phyloP scores from a whole-genome alignment of 306 rosid species.

The Cyamopsis tetragonoloba region DNA sequence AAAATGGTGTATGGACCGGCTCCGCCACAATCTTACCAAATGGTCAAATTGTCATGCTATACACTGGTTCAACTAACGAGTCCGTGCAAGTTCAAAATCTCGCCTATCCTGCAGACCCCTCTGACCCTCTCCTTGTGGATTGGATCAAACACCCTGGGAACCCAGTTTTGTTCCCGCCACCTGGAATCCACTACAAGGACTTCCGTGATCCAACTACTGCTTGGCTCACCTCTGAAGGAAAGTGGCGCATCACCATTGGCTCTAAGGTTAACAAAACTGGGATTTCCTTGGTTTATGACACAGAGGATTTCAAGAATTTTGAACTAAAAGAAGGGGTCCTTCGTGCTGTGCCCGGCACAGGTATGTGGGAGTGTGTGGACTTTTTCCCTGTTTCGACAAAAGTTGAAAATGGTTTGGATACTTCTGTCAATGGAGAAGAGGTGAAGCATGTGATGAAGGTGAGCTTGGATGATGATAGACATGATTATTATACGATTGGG shows the following conservation, averaged over 20 bases:
- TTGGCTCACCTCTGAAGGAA: constrained; percentile 68
- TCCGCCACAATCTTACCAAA: constrained; percentile 80
- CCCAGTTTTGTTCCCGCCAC: constrained; percentile 84
- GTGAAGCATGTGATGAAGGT: constrained; percentile 86
- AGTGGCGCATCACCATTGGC: constrained; percentile 77
- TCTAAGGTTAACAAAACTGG: constrained; percentile 74
- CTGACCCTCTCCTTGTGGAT: constrained; percentile 70
- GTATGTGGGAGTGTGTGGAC: constrained; percentile 98
- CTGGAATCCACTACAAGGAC: constrained; percentile 52
- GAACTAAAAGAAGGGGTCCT: constrained; percentile 52
- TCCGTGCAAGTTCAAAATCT: constrained; percentile 83
- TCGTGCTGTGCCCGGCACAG: constrained; percentile 64
- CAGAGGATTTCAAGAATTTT: constrained; percentile 61
- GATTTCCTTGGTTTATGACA: constrained; percentile 68
- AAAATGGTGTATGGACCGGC: constrained; percentile 84
- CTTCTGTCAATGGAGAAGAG: constrained; percentile 50
- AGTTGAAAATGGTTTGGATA: constrained; percentile 49
- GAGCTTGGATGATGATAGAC: constrained; percentile 71
- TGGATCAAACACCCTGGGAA: constrained; percentile 76
- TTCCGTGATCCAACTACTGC: constrained; percentile 96
- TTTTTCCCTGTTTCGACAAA: constrained; percentile 64
- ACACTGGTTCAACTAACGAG: constrained; percentile 83
- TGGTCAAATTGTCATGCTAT: constrained; percentile 65
- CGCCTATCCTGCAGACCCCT: constrained; percentile 68
- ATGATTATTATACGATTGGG: constrained; percentile 84